Base-by-base conservation (phyloP, 129 eudicot genomes). In the Pulicaria dysenterica region DNA sequence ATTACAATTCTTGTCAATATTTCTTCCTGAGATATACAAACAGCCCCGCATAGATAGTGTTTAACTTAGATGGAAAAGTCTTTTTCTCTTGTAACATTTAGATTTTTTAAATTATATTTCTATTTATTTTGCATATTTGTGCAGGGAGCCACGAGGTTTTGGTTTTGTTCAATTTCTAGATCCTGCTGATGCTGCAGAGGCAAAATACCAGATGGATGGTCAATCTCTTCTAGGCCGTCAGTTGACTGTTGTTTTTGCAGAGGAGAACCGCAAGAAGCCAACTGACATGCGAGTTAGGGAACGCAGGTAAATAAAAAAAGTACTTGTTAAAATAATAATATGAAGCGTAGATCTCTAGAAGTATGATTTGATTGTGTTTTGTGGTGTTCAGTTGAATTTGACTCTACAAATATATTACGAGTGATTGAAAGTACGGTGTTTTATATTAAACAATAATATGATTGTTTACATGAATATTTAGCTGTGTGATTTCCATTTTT, bases 261-360 rank as follows among this genome's bases (percentile, higher is more conserved):
- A 91, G 77, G 96, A 91, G 87, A 91, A 91, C 77, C 83, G 97
- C 79, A 91, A 91, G 82, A 91, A 88, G 78, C 97, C 97, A 45
- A 64, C 84, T 70, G 97, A 88, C 73, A 91, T 91, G 97, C 75
- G 97, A 19, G 24, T 57, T 58, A 83, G 97, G 76, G 92, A 89
- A 31, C 76, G 89, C 36, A 81, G 88, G 91, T 86, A 79, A 24
- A 7, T 40, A 13, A 37, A 24, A 24, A 24, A 24, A 4, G 19
- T 45, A 9, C 24, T 19, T 60, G 5, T 11, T 34, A 6, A 11
- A 1, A 47, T 66, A 5, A 3, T 67, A 55, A 14, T 24, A 24
- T 24, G 2, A 24, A 24, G 31, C 2, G 31, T 24, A 24, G 31
- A 24, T 24, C 31, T 24, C 31, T 24, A 24, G 31, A 24, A 24